phyloP scores from a whole-genome alignment of 352 stramenopile genomes.

The Phytopythium ostracodes region DNA sequence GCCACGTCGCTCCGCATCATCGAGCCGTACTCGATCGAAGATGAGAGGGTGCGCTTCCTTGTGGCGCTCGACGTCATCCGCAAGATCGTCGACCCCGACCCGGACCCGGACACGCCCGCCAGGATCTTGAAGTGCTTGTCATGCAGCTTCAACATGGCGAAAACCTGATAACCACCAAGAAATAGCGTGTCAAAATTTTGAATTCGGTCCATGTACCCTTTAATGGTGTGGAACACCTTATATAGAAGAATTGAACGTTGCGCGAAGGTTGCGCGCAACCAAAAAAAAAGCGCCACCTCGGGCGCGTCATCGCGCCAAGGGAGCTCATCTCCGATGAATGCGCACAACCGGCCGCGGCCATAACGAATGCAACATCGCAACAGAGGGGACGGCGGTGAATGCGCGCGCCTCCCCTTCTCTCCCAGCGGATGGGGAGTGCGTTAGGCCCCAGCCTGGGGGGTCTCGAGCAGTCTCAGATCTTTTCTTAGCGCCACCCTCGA shows the following conservation, averaged over 20 bases:
- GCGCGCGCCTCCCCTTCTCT: neutral
- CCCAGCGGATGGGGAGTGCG: no score
- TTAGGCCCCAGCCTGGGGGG: no score
- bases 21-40: slow-evolving; percentile 25
- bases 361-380: neutral
- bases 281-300: neutral
- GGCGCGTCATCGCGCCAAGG: slow-evolving; percentile 1
- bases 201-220: neutral
- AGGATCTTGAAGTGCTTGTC: neutral
- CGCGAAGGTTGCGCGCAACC: neutral
- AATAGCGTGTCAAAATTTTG: neutral
- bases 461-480: no score
- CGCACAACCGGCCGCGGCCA: neutral
- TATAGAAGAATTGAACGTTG: neutral
- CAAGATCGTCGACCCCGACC: slow-evolving; percentile 38
- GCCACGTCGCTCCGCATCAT: slow-evolving; percentile 20
- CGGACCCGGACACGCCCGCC: neutral
- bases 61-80: slow-evolving; percentile 30
- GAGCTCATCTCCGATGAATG: neutral
- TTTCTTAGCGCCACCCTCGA: neutral
- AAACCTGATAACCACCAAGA: neutral
- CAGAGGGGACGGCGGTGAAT: neutral
- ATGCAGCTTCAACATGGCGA: neutral
- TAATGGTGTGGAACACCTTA: neutral
- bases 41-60: slow-evolving; percentile 24